Base-by-base conservation (phyloP, 1,284 basidiomycete species). In the Xanthoconium separans region DNA sequence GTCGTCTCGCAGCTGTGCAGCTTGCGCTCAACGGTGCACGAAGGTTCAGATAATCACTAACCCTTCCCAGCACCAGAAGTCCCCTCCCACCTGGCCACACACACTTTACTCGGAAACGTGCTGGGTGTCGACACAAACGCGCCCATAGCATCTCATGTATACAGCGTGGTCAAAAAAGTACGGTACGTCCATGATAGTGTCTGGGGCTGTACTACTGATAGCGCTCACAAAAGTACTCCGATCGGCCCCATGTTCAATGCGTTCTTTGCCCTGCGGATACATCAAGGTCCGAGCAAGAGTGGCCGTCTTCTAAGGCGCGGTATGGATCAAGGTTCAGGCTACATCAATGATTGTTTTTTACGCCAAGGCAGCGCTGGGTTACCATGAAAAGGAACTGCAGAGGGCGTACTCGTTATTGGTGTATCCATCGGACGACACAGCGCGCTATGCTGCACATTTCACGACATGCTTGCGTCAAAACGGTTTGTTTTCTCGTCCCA, bases 181-280 rank as follows among this genome's bases (percentile, higher is more conserved):
- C 13, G 36, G 50, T 39, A 47, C n/a, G 50, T 20, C 22, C 15
- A 4, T 4, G 4, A 22, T 20, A 9, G 41, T 18, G 4, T 16
- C 12, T 13, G 31, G 34, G 24, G n/a, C 24, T 24, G 24, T 24
- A 24, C 6, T 24, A 6, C 24, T 13, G 20, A 34, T 34, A 29
- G 13, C 64, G 62, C 8, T 66, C 65, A 1, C 4, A 42, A 33
- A 63, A 41, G 15, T 64, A 64, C n/a, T 66, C 63, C 6, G 63
- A 65, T 39, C 43, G 61, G 13, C 63, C 63, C 4, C n/a, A 9
- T 20, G 11, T 39, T 61, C 18, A 24, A 49, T 11, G 18, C 6
- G 10, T 6, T 4, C 8, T 24, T 33, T 20, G 10, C 11, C 8
- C 47, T 63, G 22, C 4, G 8, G 2, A 7, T 18, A 31, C 15